A percentile compares a stretch with the other conserved stretches of the same genome.
Evolutionary conservation across 805 yeast species (phyloP).

Genomic region (Wickerhamomyces strasburgensis): DNA sequence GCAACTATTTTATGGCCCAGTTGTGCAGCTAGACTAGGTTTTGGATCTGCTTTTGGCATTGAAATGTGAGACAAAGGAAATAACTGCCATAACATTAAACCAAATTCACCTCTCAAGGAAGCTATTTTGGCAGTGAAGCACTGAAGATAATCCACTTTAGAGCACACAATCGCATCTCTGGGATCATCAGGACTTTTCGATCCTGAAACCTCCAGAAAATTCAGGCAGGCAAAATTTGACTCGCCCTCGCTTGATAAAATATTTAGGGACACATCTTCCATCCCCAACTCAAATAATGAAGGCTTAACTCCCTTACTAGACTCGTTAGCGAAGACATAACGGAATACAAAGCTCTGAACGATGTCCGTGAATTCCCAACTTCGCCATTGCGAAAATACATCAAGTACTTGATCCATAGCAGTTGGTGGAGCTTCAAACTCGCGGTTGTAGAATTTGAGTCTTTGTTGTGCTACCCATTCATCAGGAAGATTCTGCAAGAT

Average conservation of each 20-base stretch:
- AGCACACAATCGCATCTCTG: background rate
- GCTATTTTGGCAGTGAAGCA: slow-evolving; percentile 5
- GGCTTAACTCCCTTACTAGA: slow-evolving; percentile 3
- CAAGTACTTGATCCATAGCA: slow-evolving; percentile 51
- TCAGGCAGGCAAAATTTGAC: slow-evolving; percentile 24
- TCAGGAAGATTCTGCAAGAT: slow-evolving; percentile 54
- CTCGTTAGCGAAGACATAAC: slow-evolving; percentile 37
- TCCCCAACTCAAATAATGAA: slow-evolving; percentile 21
- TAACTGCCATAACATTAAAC: too few relatives aligned
- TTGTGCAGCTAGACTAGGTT: too few relatives aligned
- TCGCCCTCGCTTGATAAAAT: slow-evolving; percentile 6
- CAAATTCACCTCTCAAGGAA: slow-evolving; percentile 6
- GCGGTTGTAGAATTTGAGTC: slow-evolving; percentile 26
- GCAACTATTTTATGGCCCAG: too few relatives aligned
- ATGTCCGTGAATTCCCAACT: slow-evolving; percentile 81
- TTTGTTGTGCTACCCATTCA: slow-evolving; percentile 39
- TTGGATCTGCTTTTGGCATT: too few relatives aligned
- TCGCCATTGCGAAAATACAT: slow-evolving; percentile 75
- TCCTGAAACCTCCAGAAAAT: slow-evolving; percentile 25
- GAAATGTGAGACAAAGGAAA: too few relatives aligned
- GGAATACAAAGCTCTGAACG: slow-evolving; percentile 51
- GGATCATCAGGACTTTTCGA: background rate
- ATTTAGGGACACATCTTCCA: slow-evolving; percentile 26
- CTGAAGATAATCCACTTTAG: background rate
- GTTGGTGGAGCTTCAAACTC: slow-evolving; percentile 42